phyloP scores from a whole-genome alignment of 345 rosid species.

The Chamaenerion angustifolium region DNA sequence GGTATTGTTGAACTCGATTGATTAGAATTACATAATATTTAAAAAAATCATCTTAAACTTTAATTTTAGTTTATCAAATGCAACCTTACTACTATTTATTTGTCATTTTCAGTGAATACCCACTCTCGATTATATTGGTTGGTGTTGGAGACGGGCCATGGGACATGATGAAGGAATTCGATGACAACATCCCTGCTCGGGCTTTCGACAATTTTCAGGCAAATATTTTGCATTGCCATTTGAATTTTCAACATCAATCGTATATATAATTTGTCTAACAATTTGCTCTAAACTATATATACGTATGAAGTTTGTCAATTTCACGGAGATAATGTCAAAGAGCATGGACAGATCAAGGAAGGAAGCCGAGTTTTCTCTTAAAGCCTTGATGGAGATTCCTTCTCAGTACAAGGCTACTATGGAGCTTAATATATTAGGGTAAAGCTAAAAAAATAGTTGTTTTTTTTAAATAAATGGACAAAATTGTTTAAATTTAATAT shows the following conservation, averaged over 20 bases:
- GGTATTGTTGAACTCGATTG: constrained; percentile 12
- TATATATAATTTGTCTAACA: background rate
- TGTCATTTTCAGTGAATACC: constrained; percentile 24
- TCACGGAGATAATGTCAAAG: constrained; percentile 39
- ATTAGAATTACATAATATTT: too few species aligned
- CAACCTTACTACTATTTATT: constrained; percentile 1
- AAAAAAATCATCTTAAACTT: too few species aligned
- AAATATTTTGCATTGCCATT: background rate
- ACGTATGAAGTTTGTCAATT: constrained; percentile 31
- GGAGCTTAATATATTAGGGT: constrained; percentile 38
- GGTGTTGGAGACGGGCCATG: constrained; percentile 50
- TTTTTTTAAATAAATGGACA: too few species aligned
- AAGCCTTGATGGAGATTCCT: constrained; percentile 43
- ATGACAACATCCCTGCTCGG: constrained; percentile 43
- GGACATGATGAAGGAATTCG: constrained; percentile 49
- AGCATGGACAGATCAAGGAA: constrained; percentile 20
- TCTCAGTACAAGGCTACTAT: constrained; percentile 36
- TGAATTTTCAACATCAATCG: background rate
- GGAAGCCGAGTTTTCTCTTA: constrained; percentile 40
- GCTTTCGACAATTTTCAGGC: constrained; percentile 44
- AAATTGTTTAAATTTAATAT: constrained; percentile 1
- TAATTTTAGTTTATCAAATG: background rate
- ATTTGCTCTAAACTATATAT: background rate
- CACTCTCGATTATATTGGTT: constrained; percentile 32
- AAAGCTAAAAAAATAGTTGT: background rate